Percentiles rank a stretch among this genome's conserved stretches.
Evolutionary conservation across 2,329 filamentous ascomycete genomes (phyloP).

Genomic region (Fusarium papillatum): DNA sequence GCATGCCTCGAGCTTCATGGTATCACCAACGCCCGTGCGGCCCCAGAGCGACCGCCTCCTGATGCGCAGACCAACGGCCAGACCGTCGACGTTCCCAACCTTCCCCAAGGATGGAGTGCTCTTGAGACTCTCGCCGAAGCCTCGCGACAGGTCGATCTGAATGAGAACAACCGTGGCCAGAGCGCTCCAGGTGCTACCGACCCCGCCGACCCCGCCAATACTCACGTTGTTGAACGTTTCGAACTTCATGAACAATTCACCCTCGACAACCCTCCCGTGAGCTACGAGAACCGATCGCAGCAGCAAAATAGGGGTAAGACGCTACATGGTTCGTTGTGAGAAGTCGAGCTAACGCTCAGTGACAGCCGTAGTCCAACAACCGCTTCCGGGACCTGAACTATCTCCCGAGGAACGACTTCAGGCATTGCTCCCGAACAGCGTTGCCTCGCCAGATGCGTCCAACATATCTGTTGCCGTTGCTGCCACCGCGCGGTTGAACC

Average conservation of each 20-base stretch:
- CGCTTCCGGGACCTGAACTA: constrained; percentile 50
- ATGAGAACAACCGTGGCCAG: constrained; percentile 69
- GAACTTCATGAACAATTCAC: constrained; percentile 72
- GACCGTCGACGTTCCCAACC: constrained; percentile 44
- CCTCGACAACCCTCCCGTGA: constrained; percentile 66
- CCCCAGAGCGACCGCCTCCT: constrained; percentile 47
- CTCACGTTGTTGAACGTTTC: constrained; percentile 54
- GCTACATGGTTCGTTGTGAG: not conserved
- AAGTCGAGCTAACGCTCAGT: constrained; percentile 20
- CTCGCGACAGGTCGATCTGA: constrained; percentile 82
- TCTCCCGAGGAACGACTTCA: constrained; percentile 66
- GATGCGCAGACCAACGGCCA: constrained; percentile 48
- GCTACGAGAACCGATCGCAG: constrained; percentile 56
- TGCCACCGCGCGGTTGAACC: constrained; percentile 67
- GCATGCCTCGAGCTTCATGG: constrained; percentile 81
- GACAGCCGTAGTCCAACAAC: constrained; percentile 36
- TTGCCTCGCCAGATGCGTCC: constrained; percentile 57
- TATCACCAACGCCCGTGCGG: constrained; percentile 65
- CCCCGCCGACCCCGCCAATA: constrained; percentile 41
- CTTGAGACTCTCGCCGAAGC: constrained; percentile 91
- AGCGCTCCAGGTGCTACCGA: constrained; percentile 50
- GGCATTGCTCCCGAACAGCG: constrained; percentile 56
- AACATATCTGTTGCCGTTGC: constrained; percentile 70
- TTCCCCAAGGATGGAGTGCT: constrained; percentile 79
- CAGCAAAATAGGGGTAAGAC: constrained; percentile 44